A percentile compares a stretch with the other conserved stretches of the same genome.
Conservation (phyloP, 2,329 filamentous ascomycete genomes). For the Ascochyta pisi region DNA sequence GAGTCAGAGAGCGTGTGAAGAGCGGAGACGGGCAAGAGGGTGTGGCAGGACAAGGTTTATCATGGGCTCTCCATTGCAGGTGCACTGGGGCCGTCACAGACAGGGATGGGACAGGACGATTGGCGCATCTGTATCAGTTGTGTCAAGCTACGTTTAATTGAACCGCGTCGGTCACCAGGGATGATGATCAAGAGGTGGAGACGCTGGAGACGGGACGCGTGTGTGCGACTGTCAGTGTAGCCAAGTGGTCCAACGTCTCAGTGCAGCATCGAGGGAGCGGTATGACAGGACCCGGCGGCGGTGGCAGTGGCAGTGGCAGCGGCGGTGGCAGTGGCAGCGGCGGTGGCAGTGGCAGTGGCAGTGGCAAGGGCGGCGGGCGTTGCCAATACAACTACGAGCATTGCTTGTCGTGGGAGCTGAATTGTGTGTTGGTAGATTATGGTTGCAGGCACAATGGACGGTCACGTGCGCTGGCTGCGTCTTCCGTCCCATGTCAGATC, state of each 20-base stretch:
- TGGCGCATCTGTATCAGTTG: conserved; percentile 31
- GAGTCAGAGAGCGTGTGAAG: not conserved
- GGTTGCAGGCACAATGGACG: not conserved
- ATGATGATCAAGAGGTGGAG: conserved; percentile 13
- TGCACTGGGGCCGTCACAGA: conserved; percentile 23
- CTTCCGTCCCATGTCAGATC: too few relatives aligned
- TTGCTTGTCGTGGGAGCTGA: too few relatives aligned
- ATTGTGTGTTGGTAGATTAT: not conserved
- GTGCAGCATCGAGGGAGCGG: conserved; percentile 6
- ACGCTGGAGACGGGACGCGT: conserved; percentile 13
- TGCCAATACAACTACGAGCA: not conserved
- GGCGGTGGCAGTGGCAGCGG: not conserved
- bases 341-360: not conserved
- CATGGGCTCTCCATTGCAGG: conserved; percentile 17
- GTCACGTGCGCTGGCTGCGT: not conserved
- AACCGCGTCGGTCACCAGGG: conserved; percentile 8
- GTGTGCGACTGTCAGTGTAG: conserved; percentile 17
- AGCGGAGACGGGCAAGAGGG: conserved; percentile 2
- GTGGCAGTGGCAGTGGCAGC: not conserved
- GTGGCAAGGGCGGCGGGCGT: conserved; percentile 1
- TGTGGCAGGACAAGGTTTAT: conserved; percentile 20
- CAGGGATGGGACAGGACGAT: conserved; percentile 22
- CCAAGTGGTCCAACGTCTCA: conserved; percentile 1
- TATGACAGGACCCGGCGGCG: not conserved
- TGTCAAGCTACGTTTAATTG: conserved; percentile 22